phyloP scores from a whole-genome alignment of 2,329 filamentous ascomycete genomes.

The Escovopsis weberi region DNA sequence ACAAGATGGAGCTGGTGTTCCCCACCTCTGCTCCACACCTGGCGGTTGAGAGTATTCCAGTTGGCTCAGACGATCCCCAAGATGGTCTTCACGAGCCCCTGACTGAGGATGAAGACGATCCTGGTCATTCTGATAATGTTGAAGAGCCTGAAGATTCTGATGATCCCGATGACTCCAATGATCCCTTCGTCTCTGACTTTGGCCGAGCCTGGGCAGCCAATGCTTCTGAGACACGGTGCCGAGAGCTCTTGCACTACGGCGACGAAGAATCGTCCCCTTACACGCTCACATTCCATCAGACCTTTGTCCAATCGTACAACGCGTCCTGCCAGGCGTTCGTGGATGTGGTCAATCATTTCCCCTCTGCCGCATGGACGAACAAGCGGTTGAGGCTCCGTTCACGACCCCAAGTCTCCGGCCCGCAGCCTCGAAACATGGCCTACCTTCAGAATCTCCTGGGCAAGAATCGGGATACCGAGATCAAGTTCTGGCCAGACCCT shows the following conservation, averaged over 20 bases:
- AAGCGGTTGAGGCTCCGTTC: constrained; percentile 29
- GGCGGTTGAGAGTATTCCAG: not conserved
- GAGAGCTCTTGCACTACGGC: constrained; percentile 28
- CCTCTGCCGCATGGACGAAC: constrained; percentile 14
- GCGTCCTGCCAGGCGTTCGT: constrained; percentile 38
- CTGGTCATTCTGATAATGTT: too few relatives aligned
- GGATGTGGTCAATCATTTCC: constrained; percentile 41
- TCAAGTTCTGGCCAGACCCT: constrained; percentile 12
- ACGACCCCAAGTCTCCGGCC: constrained; percentile 7
- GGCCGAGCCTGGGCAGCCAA: not conserved
- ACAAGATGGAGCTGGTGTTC: constrained; percentile 40
- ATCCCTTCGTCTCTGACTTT: not conserved
- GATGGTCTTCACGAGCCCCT: constrained; percentile 13
- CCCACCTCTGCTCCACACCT: constrained; percentile 3
- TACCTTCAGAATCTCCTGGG: not conserved
- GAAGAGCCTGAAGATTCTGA: too few relatives aligned
- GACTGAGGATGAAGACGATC: too few relatives aligned
- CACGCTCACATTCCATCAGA: constrained; percentile 37
- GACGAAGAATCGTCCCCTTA: constrained; percentile 26
- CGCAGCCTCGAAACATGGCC: not conserved
- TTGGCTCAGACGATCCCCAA: constrained; percentile 13
- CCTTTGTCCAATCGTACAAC: constrained; percentile 41
- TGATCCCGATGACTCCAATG: not conserved
- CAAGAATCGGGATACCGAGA: not conserved
- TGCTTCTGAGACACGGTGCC: constrained; percentile 4